Evolutionary conservation across 208 protist genomes (phyloP).

Genomic region (Tritrichomonas musculus): DNA sequence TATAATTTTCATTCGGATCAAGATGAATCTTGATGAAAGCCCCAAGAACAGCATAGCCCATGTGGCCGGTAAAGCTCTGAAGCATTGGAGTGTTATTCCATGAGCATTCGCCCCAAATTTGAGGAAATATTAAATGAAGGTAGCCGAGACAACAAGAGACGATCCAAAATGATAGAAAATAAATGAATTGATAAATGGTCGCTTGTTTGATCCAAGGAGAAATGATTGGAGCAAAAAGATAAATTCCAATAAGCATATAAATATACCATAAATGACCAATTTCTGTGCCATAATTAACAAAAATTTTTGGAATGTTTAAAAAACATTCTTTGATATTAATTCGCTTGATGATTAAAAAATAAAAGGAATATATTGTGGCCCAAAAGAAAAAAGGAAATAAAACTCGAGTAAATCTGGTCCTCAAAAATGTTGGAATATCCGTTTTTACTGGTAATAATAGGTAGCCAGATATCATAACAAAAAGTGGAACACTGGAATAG

Average conservation of each 20-base stretch:
- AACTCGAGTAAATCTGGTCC: background rate
- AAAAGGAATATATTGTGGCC: background rate
- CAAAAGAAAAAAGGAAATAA: background rate
- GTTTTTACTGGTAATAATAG: background rate
- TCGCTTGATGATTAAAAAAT: background rate
- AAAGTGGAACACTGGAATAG: background rate
- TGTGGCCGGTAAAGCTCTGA: background rate
- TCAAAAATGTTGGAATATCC: background rate
- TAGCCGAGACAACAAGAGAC: background rate
- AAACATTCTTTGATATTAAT: background rate
- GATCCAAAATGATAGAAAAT: background rate
- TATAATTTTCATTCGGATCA: no score
- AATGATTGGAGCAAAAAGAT: background rate
- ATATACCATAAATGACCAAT: background rate
- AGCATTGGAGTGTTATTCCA: background rate
- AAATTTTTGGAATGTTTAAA: background rate
- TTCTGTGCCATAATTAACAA: background rate
- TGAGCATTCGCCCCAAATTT: background rate
- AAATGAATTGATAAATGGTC: background rate
- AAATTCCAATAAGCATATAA: background rate
- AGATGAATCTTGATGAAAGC: background rate
- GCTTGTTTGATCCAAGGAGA: background rate
- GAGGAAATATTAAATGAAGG: background rate
- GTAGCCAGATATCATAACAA: background rate
- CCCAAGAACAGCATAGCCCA: background rate